Evolutionary conservation across 306 rosid genomes (phyloP).

Genomic region (Trichosanthes cucumerina): DNA sequence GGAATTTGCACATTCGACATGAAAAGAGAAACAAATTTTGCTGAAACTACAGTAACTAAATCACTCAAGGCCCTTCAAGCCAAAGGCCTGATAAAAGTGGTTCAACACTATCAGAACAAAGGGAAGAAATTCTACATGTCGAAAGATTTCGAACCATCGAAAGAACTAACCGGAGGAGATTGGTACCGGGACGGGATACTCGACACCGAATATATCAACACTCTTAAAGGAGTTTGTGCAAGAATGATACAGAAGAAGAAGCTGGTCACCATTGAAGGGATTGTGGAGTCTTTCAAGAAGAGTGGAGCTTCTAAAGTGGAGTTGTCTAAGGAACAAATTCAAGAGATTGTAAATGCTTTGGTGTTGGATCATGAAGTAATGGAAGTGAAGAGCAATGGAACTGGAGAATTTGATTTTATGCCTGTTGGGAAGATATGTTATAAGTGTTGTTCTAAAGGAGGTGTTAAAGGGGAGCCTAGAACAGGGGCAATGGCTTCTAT

Average conservation of each 20-base stretch:
- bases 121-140: conserved; percentile 64
- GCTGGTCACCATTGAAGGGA: conserved; percentile 36
- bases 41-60: conserved; percentile 26
- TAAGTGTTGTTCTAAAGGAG: conserved; percentile 34
- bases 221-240: conserved; percentile 22
- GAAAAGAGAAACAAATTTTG: conserved; percentile 36
- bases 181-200: conserved; percentile 54
- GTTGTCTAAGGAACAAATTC: conserved; percentile 29
- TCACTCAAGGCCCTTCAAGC: conserved; percentile 38
- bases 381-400: conserved; percentile 55
- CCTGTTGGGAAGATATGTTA: conserved; percentile 55
- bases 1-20: conserved; percentile 50
- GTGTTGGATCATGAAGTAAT: conserved; percentile 44
- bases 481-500: conserved; percentile 43
- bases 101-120: conserved; percentile 45
- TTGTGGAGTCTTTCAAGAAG: conserved; percentile 21
- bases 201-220: conserved; percentile 31
- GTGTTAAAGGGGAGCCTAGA: conserved; percentile 30
- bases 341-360: conserved; percentile 48
- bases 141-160: conserved; percentile 49
- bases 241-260: conserved; percentile 28
- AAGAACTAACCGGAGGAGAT: conserved; percentile 56
- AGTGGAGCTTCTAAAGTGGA: conserved; percentile 17
- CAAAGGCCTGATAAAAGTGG: conserved; percentile 54
- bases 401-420: conserved; percentile 41